Evolutionary conservation across 2,329 filamentous ascomycete species (phyloP).

Genomic region (Incumbomyces delicatus): DNA sequence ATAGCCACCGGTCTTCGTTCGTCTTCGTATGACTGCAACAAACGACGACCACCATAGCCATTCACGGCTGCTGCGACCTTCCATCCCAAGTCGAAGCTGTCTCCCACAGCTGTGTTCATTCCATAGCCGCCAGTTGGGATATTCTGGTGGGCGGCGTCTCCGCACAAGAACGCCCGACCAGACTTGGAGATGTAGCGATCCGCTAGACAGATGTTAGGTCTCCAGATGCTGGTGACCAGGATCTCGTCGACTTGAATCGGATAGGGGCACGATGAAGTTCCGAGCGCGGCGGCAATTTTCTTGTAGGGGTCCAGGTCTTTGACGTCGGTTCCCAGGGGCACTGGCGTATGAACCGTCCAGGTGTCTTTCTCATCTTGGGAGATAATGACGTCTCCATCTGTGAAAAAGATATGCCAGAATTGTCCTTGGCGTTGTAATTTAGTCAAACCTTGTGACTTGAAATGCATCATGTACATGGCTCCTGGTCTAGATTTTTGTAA

Average conservation of each 20-base stretch:
- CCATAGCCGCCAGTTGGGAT: conserved; percentile 48
- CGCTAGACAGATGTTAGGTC: conserved; percentile 24
- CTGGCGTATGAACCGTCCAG: conserved; percentile 24
- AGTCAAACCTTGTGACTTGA: conserved; percentile 24
- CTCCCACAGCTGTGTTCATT: conserved; percentile 50
- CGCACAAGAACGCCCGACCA: conserved; percentile 33
- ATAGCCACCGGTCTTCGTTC: conserved; percentile 25
- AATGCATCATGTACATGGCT: conserved; percentile 24
- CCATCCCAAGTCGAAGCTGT: conserved; percentile 47
- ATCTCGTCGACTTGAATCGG: conserved; percentile 27
- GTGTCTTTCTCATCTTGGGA: conserved; percentile 27
- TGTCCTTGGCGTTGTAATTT: conserved; percentile 20
- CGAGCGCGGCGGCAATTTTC: conserved; percentile 21
- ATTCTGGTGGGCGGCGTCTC: conserved; percentile 52
- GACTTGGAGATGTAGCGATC: conserved; percentile 14
- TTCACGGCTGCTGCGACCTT: conserved; percentile 41
- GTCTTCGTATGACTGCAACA: conserved; percentile 23
- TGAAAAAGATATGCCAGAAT: conserved; percentile 27
- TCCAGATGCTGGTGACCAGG: conserved; percentile 23
- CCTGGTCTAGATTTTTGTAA: conserved; percentile 19
- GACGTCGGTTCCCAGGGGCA: conserved; percentile 16
- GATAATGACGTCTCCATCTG: conserved; percentile 21
- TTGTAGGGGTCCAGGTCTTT: conserved; percentile 19
- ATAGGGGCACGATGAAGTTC: conserved; percentile 14
- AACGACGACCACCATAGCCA: conserved; percentile 22